phyloP scores from a whole-genome alignment of 768 basidiomycete genomes.

The Mycena polygramma region DNA sequence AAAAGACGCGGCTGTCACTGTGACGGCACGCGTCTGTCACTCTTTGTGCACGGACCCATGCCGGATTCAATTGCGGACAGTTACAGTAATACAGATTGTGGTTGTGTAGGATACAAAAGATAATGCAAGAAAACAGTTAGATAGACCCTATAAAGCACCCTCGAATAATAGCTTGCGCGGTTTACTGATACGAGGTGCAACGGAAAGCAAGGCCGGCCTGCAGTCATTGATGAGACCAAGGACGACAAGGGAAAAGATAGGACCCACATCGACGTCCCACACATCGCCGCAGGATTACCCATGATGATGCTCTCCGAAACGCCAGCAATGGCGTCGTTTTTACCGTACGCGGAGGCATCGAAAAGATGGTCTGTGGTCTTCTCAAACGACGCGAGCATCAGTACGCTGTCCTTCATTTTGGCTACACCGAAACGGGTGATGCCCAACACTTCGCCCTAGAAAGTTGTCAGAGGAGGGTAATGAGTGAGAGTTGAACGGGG shows the following conservation, averaged over 20 bases:
- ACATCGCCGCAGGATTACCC: conserved; percentile 95
- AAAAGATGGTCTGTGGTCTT: conserved; percentile 99
- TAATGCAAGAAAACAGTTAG: conserved; percentile 31
- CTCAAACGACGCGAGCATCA: conserved; percentile 99
- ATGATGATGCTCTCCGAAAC: conserved; percentile 99
- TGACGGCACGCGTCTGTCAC: conserved; percentile 29
- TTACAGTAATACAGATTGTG: conserved; percentile 28
- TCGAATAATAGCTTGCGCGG: conserved; percentile 66
- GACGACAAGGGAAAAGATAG: conserved; percentile 4
- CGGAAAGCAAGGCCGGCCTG: conserved; percentile 66
- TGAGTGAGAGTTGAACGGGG: not conserved
- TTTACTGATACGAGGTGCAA: conserved; percentile 60
- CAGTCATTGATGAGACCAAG: conserved; percentile 19
- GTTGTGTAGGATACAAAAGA: conserved; percentile 29
- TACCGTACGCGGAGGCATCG: conserved; percentile 96
- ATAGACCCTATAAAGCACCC: conserved; percentile 51
- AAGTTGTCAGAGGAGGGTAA: not conserved
- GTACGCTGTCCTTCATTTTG: conserved; percentile 99
- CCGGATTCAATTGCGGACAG: conserved; percentile 5
- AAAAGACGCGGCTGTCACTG: conserved; percentile 29
- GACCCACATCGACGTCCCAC: conserved; percentile 92
- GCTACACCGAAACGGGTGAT: conserved; percentile 99
- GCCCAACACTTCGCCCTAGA: conserved; percentile 94
- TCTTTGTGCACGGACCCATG: conserved; percentile 25
- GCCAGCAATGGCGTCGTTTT: conserved; percentile 94